Conservation (phyloP, 1,284 basidiomycete species). For the Paramarasmius palmivorus region DNA sequence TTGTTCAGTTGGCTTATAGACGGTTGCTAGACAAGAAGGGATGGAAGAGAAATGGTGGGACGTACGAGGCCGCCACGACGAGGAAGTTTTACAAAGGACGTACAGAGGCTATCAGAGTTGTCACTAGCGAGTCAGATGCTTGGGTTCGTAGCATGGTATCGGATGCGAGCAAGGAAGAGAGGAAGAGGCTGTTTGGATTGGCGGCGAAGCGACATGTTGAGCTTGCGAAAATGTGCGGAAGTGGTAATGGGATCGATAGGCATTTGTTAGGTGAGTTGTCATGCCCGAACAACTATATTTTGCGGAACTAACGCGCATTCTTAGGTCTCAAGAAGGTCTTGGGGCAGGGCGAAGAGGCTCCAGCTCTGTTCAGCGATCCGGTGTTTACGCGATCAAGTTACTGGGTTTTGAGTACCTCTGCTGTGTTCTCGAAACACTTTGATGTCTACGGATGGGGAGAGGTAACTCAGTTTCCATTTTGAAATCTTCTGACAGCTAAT, state of each 20-base stretch:
- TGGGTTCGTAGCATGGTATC: slow-evolving; percentile 78
- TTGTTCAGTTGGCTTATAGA: slow-evolving; percentile 84
- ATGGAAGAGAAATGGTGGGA: slow-evolving; percentile 50
- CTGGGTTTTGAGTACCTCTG: slow-evolving; percentile 85
- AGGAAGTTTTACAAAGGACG: slow-evolving; percentile 84
- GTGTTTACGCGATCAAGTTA: slow-evolving; percentile 65
- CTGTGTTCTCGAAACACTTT: slow-evolving; percentile 82
- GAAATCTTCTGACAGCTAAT: background rate
- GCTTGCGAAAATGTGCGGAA: slow-evolving; percentile 71
- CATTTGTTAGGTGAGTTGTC: slow-evolving; percentile 70
- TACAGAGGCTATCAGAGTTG: slow-evolving; percentile 86
- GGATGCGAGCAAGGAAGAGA: slow-evolving; percentile 39
- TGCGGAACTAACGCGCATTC: slow-evolving; percentile 1
- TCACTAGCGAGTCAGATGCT: slow-evolving; percentile 67
- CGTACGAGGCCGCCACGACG: slow-evolving; percentile 90
- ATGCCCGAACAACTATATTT: background rate
- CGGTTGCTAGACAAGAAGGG: slow-evolving; percentile 51
- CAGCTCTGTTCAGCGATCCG: slow-evolving; percentile 73
- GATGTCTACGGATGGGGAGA: slow-evolving; percentile 87
- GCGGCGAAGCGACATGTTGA: slow-evolving; percentile 73
- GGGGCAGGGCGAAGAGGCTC: slow-evolving; percentile 60
- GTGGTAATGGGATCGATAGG: slow-evolving; percentile 79
- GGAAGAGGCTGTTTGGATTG: slow-evolving; percentile 57
- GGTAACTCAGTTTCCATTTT: slow-evolving; percentile 33
- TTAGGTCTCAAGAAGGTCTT: slow-evolving; percentile 70